phyloP scores from a whole-genome alignment of 352 stramenopile genomes.

The Globisporangium perplexum region DNA sequence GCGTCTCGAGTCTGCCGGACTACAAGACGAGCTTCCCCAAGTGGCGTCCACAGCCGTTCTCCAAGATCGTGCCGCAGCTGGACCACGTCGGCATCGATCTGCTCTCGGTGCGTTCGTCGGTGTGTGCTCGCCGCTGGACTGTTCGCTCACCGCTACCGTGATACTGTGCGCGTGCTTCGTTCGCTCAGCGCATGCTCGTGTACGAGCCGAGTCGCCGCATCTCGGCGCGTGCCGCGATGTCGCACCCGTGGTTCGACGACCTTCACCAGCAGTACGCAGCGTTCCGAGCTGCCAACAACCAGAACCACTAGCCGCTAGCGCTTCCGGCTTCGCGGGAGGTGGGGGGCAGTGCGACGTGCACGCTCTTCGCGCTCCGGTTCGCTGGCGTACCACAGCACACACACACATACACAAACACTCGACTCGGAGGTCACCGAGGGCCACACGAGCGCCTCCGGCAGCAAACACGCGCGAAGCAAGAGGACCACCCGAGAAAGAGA shows the following conservation, averaged over 20 bases:
- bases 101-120: conserved; percentile 51
- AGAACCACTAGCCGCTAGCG: conserved; percentile 41
- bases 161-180: neutral
- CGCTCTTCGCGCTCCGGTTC: neutral
- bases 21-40: conserved; percentile 98
- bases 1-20: conserved; percentile 95
- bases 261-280: conserved; percentile 68
- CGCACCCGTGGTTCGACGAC: conserved; percentile 82
- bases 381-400: neutral
- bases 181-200: conserved; percentile 59
- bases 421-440: too few species aligned
- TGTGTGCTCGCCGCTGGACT: too few species aligned
- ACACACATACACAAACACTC: neutral
- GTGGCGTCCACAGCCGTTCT: conserved; percentile 90
- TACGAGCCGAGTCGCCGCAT: conserved; percentile 79
- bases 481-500: neutral
- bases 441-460: neutral
- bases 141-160: too few species aligned
- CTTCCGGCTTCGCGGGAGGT: neutral
- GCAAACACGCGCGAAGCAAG: neutral
- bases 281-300: conserved; percentile 41
- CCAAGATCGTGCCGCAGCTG: conserved; percentile 83
- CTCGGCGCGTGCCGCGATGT: conserved; percentile 73
- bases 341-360: neutral
- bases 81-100: conserved; percentile 78